A percentile compares a stretch with the other conserved stretches of the same genome.
Conservation (phyloP, 2,329 filamentous ascomycete species). For the Nannizziopsis arthrosporioides region DNA sequence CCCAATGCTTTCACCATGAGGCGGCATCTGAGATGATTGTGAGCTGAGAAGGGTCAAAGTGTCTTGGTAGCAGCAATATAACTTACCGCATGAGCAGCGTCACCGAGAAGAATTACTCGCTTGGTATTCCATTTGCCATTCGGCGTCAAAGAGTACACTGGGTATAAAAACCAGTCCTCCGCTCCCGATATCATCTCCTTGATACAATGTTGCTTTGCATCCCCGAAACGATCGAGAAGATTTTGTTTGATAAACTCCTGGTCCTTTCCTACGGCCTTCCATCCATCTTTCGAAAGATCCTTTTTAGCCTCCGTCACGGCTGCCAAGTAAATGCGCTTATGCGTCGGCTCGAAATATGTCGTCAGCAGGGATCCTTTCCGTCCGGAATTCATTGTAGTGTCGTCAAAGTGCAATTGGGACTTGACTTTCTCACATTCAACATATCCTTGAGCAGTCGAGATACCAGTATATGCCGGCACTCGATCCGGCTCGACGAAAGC, state of each 20-base stretch:
- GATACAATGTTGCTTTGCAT: conserved; percentile 26
- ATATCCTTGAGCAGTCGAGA: conserved; percentile 19
- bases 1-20: conserved; percentile 34
- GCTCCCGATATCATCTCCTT: conserved; percentile 24
- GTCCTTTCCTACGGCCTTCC: conserved; percentile 19
- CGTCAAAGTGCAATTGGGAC: conserved; percentile 14
- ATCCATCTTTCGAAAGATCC: conserved; percentile 12
- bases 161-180: conserved; percentile 24
- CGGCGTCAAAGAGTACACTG: conserved; percentile 29
- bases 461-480: conserved; percentile 40
- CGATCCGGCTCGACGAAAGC: conserved; percentile 41
- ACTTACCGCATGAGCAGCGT: conserved; percentile 37
- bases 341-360: conserved; percentile 26
- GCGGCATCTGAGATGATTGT: conserved; percentile 30
- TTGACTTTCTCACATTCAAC: conserved; percentile 24
- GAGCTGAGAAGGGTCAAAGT: neutral
- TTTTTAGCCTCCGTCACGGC: conserved; percentile 29
- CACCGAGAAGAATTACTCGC: conserved; percentile 32
- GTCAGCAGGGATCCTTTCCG: conserved; percentile 29
- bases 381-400: conserved; percentile 28
- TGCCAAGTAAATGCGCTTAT: conserved; percentile 16
- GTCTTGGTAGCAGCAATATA: neutral
- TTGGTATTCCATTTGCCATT: conserved; percentile 29
- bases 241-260: conserved; percentile 24
- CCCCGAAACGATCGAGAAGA: conserved; percentile 26